Evolutionary conservation across 2,329 filamentous ascomycete species (phyloP).

Genomic region (Alternaria novae-zelandiae): DNA sequence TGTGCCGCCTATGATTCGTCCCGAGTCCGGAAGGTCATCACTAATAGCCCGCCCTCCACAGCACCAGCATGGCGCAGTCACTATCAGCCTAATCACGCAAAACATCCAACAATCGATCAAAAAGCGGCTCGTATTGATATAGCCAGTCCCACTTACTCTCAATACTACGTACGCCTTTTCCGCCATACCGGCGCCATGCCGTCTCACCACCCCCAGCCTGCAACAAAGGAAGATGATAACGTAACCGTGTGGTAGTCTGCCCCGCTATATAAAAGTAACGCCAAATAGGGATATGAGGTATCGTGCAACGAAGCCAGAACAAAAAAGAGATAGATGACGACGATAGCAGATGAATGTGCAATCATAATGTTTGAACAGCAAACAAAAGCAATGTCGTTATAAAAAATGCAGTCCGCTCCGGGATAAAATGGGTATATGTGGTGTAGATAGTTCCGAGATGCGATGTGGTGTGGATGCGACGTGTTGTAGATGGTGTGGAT

Average conservation of each 20-base stretch:
- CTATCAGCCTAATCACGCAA: background rate
- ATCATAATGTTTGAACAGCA: background rate
- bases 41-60: background rate
- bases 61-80: background rate
- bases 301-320: conserved; percentile 3
- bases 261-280: background rate
- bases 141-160: background rate
- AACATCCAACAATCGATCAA: background rate
- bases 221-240: background rate
- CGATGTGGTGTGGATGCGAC: background rate
- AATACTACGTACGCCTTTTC: background rate
- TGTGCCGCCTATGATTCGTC: background rate
- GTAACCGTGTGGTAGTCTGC: background rate
- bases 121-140: background rate
- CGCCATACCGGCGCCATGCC: background rate
- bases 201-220: background rate
- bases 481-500: background rate
- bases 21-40: background rate
- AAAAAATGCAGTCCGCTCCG: background rate
- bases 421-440: conserved; percentile 8
- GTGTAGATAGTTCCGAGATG: background rate
- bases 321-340: background rate
- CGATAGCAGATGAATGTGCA: background rate
- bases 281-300: background rate
- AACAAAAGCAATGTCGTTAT: conserved; percentile 1